Evolutionary conservation across 805 yeast species (phyloP).

Genomic region (Monosporozyma aerobia): DNA sequence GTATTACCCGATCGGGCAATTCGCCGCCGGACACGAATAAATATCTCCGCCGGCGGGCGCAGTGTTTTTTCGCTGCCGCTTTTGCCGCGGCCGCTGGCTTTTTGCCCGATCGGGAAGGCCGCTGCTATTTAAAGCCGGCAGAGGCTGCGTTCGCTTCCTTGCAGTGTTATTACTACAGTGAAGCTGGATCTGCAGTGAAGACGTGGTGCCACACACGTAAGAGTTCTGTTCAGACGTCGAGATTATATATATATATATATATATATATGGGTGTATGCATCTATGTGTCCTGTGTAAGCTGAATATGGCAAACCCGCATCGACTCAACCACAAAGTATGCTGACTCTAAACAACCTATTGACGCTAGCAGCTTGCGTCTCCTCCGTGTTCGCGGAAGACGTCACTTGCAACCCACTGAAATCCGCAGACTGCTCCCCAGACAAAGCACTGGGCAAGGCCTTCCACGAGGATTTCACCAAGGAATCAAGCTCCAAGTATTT

Average conservation of each 20-base stretch:
- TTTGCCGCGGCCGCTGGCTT: neutral
- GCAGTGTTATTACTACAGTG: neutral
- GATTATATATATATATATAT: too few relatives aligned
- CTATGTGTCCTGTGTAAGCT: too few relatives aligned
- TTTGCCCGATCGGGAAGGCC: neutral
- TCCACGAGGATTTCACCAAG: constrained; percentile 42
- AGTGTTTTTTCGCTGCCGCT: too few relatives aligned
- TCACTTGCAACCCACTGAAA: constrained; percentile 38
- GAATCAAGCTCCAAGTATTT: constrained; percentile 35
- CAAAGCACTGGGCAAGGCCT: constrained; percentile 52
- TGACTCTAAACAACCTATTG: neutral
- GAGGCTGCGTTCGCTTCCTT: neutral
- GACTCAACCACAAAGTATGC: neutral
- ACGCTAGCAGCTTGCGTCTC: neutral
- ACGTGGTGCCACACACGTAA: too few relatives aligned
- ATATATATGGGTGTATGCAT: too few relatives aligned
- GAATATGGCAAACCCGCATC: too few relatives aligned
- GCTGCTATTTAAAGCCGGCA: too few relatives aligned
- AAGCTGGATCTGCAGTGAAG: too few relatives aligned
- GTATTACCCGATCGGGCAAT: too few relatives aligned
- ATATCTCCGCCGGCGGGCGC: too few relatives aligned
- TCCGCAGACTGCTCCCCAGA: constrained; percentile 37
- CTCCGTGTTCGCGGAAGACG: constrained; percentile 3
- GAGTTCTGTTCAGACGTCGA: neutral
- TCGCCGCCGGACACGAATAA: too few relatives aligned